These are phyloP conservation scores for Mycoemilia scoparia DNA, from an alignment of 192 early-diverging fungal genomes.

Conservation along the genomic window DNA sequence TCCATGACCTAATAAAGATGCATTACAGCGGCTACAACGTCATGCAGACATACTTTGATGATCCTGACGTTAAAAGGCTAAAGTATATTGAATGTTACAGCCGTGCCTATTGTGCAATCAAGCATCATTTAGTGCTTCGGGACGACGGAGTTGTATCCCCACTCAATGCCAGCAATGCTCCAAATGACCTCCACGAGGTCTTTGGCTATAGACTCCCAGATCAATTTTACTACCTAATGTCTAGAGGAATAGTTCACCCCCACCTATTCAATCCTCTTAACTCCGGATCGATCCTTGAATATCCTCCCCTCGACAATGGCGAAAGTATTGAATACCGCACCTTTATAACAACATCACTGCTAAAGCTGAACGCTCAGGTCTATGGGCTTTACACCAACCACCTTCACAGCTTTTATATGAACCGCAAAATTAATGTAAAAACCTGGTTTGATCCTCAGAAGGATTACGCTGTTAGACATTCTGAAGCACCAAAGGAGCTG, in stretches of 20 bases:
- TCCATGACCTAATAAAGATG: conserved; percentile 43
- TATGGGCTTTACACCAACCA: conserved; percentile 34
- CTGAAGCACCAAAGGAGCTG: too few species aligned
- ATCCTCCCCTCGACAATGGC: conserved; percentile 59
- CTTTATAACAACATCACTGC: conserved; percentile 38
- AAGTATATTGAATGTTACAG: conserved; percentile 54
- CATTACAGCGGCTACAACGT: conserved; percentile 56
- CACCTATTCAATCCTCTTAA: conserved; percentile 45
- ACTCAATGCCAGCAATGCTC: conserved; percentile 36
- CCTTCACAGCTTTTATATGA: conserved; percentile 42
- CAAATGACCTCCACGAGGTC: conserved; percentile 63
- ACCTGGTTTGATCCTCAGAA: conserved; percentile 33
- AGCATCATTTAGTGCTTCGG: conserved; percentile 50
- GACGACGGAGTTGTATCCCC: conserved; percentile 52
- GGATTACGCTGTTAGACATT: too few species aligned
- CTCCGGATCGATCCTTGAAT: conserved; percentile 45
- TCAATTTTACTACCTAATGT: conserved; percentile 47
- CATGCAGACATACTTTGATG: conserved; percentile 42
- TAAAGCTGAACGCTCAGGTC: conserved; percentile 34
- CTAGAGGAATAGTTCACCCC: conserved; percentile 42
- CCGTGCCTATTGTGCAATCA: conserved; percentile 49
- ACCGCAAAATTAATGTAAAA: conserved; percentile 47
- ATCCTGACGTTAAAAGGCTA: conserved; percentile 30
- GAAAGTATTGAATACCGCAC: conserved; percentile 54
- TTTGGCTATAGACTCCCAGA: conserved; percentile 63